Percentiles rank a stretch among this genome's conserved stretches.
Evolutionary conservation across 2,329 filamentous ascomycete genomes (phyloP).

Genomic region (Chrysosporium queenslandicum): DNA sequence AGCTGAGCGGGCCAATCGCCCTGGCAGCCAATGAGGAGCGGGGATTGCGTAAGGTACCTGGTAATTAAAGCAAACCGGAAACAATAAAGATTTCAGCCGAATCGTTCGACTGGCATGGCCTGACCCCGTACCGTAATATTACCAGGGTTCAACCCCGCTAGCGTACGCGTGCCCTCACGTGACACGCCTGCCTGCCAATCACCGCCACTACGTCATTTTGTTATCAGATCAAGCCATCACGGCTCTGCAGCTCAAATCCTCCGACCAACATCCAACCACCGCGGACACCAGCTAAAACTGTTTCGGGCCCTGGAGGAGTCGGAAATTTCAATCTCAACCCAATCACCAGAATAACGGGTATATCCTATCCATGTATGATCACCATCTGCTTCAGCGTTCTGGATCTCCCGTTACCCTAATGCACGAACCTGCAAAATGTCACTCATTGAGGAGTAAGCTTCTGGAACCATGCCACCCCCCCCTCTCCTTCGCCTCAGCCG

Average conservation of each 20-base stretch:
- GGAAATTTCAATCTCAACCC: background rate
- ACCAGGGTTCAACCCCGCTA: background rate
- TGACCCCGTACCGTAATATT: conserved; percentile 11
- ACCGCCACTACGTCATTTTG: conserved; percentile 3
- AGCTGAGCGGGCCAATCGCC: background rate
- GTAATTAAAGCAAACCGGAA: background rate
- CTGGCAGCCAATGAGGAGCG: conserved; percentile 1
- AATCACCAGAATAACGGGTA: conserved; percentile 1
- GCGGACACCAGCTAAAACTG: no score
- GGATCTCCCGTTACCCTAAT: background rate
- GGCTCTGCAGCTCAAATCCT: conserved; percentile 6
- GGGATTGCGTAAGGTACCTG: conserved; percentile 1
- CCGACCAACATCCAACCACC: background rate
- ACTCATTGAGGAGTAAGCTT: conserved; percentile 14
- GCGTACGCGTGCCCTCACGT: background rate
- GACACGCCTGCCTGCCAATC: background rate
- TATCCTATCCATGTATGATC: conserved; percentile 4
- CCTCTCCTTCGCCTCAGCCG: background rate
- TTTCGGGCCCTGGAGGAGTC: background rate
- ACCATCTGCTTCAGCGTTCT: background rate
- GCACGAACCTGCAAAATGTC: conserved; percentile 6
- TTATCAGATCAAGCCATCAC: conserved; percentile 11
- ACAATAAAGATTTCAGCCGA: conserved; percentile 6
- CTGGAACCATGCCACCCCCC: background rate
- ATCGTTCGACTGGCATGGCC: conserved; percentile 9